Evolutionary conservation across 1,284 basidiomycete genomes (phyloP).

Genomic region (Fistulina hepatica): DNA sequence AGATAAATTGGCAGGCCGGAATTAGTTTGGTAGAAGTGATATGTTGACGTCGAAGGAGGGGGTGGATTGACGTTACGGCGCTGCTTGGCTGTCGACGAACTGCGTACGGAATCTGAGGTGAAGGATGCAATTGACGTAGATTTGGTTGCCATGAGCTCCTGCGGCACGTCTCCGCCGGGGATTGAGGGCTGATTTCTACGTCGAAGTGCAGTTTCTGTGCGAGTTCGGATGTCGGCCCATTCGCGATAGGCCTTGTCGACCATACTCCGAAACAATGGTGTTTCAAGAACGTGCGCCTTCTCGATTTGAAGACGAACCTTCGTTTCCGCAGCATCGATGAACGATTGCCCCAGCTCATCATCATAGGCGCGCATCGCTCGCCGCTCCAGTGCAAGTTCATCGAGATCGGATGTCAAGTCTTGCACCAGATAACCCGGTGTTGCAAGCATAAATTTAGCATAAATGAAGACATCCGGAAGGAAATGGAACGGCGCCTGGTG

Average conservation of each 20-base stretch:
- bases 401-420: constrained; percentile 67
- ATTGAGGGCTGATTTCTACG: constrained; percentile 25
- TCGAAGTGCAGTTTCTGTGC: constrained; percentile 24
- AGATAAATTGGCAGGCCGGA: constrained; percentile 89
- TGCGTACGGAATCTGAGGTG: constrained; percentile 17
- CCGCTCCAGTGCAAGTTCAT: constrained; percentile 62
- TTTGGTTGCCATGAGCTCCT: constrained; percentile 41
- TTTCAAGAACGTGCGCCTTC: constrained; percentile 67
- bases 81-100: constrained; percentile 33
- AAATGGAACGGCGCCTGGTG: constrained; percentile 94
- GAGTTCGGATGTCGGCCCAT: constrained; percentile 43
- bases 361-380: constrained; percentile 50
- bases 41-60: constrained; percentile 70
- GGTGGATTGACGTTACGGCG: constrained; percentile 73
- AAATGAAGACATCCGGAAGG: constrained; percentile 83
- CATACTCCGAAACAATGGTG: constrained; percentile 40
- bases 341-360: constrained; percentile 70
- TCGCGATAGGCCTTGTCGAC: constrained; percentile 55
- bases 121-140: constrained; percentile 12
- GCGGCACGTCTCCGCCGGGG: constrained; percentile 31
- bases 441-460: constrained; percentile 93
- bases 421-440: constrained; percentile 74
- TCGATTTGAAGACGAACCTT: constrained; percentile 71
- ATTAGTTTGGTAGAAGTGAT: constrained; percentile 93
- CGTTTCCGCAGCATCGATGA: constrained; percentile 70